Evolutionary conservation across 306 rosid genomes (phyloP), one percentile per base, ranked within the genome.

Genomic region (Notholithocarpus densiflorus): DNA sequence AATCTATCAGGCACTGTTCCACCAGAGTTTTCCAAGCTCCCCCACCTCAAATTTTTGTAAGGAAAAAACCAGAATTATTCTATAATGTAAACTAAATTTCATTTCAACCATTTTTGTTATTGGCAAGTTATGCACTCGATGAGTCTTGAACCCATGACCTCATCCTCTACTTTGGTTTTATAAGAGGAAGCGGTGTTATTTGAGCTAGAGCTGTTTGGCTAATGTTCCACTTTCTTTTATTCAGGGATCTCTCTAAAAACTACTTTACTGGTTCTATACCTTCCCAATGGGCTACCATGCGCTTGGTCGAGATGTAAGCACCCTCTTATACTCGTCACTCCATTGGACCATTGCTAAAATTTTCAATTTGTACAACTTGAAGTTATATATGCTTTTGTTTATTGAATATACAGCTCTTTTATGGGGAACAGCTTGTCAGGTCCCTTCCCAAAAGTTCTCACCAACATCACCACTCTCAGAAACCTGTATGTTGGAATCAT

Each of bases 381-480:
- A 77, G 68, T 75, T 66, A 45, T 45, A 45, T 45, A 57, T 29
- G 32, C 71, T 85, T 21, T 81, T 85, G 54, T 75, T 69, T 32
- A 74, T 62, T 78, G 77, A 73, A 81, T 72, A 43, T 82, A 91
- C 97, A 94, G 98, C 77, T 86, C 89, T 77, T 3, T 94, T 0
- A 94, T 92, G 98, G 98, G 98, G 79, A 92, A 89, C 90, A 87
- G 68, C 76, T 85, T 94, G 84, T 92, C 98, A 48, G 98, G 97
- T 40, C 93, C 93, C 70, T 94, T 94, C 79, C 98, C 98, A 14
- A 87, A 82, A 82, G 98, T 82, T 57, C 92, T 94, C 52, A 86
- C 97, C 74, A 87, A 77, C 21, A 91, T 94, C 61, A 89, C 90
- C 84, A 92, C 97, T 77, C 92, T 94, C 86, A 88, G 21, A 86